Evolutionary conservation across 176 grass and related monocot genomes (phyloP), one percentile per base, ranked within the genome.

Genomic region (Guadua angustifolia): DNA sequence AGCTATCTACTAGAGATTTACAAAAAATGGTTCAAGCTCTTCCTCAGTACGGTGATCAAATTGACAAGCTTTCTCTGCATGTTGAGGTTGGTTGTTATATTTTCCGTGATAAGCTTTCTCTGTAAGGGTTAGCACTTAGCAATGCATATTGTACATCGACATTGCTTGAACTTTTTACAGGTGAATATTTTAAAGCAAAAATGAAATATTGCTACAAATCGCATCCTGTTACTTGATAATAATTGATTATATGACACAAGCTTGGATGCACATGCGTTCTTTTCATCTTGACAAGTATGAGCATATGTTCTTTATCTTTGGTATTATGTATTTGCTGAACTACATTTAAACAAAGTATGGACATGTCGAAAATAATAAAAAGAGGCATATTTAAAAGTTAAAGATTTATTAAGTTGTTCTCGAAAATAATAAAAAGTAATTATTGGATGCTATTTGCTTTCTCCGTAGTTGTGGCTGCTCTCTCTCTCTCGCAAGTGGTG

Each of bases 241-340:
- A 69, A 66, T 71, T 70, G 38, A 71, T 58, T 71, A 71, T 56
- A 82, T 44, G 51, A 32, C 47, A 70, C 35, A 10, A 19, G 38
- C 49, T 69, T 81, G 33, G 32, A 69, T 67, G 47, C 33, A 56
- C 50, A 57, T 69, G 22, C n/a, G 19, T 45, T 45, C n/a, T 70
- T 81, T 81, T 70, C 66, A 70, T 58, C 61, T 80, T 19, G 62
- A 80, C 38, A 59, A 43, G 53, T 22, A 17, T 4, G 19, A 47
- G 45, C 6, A 21, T 44, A 19, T 53, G 16, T 53, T 53, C 16
- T 69, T 22, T n/a, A 22, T 68, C 6, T n/a, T 29, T 67, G 29
- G 47, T 53, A 43, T 42, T 18, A 71, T 19, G 24, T 81, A 81
- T 29, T 26, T 81, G 50, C 0, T 70, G 15, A 6, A 82, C 40